phyloP scores from a whole-genome alignment of 2,329 filamentous ascomycete genomes.

The Nannizzia gypsea region DNA sequence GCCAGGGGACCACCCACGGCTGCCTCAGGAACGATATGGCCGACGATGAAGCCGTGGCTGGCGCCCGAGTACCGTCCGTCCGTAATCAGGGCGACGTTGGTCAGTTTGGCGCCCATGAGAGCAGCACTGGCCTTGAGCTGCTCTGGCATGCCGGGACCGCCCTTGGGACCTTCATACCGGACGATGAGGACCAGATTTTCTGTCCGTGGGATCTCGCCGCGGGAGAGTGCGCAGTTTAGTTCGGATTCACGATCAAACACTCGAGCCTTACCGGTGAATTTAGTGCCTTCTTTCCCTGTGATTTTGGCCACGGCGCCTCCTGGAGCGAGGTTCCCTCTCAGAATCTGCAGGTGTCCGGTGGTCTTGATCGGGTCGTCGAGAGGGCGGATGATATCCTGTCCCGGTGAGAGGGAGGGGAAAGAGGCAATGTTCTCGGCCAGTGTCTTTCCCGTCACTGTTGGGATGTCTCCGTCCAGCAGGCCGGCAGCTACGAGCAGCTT shows the following conservation, averaged over 20 bases:
- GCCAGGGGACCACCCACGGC: conserved; percentile 76
- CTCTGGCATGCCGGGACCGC: conserved; percentile 89
- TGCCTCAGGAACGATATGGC: conserved; percentile 81
- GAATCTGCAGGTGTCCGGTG: conserved; percentile 77
- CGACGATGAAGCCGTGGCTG: conserved; percentile 84
- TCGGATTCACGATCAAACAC: conserved; percentile 80
- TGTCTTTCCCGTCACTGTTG: conserved; percentile 74
- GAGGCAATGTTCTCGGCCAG: conserved; percentile 67
- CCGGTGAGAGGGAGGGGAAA: conserved; percentile 64
- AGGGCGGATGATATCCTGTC: conserved; percentile 72
- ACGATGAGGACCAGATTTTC: conserved; percentile 85
- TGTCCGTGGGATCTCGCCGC: conserved; percentile 56
- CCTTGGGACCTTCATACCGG: conserved; percentile 85
- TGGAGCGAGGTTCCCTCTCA: conserved; percentile 77
- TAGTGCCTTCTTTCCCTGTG: conserved; percentile 82
- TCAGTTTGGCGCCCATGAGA: conserved; percentile 83
- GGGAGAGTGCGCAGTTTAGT: conserved; percentile 62
- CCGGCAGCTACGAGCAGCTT: conserved; percentile 69
- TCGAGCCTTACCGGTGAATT: conserved; percentile 66
- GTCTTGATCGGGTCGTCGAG: conserved; percentile 73
- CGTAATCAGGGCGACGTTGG: conserved; percentile 80
- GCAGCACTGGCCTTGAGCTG: conserved; percentile 79
- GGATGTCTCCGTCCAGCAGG: conserved; percentile 64
- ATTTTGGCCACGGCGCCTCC: conserved; percentile 90
- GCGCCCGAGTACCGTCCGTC: conserved; percentile 62